These are phyloP conservation scores for Komagataella kurtzmanii DNA, from an alignment of 805 yeast genomes.

Conservation along the genomic window DNA sequence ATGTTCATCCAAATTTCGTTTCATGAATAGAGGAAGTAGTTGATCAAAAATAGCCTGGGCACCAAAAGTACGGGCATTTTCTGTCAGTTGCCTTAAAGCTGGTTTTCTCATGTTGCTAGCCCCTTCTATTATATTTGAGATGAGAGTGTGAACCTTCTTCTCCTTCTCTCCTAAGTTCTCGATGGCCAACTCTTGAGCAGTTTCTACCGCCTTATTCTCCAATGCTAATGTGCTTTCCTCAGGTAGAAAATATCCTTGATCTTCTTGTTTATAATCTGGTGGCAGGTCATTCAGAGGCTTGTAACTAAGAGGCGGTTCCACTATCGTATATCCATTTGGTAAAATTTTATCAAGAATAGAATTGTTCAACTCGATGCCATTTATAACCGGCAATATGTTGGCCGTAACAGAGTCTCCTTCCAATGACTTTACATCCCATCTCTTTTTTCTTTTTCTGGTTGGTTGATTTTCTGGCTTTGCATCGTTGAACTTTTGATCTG, in stretches of 20 bases:
- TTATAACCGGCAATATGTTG: slow-evolving; percentile 13
- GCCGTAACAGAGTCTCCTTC: slow-evolving; percentile 11
- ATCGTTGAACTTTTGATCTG: slow-evolving; percentile 2
- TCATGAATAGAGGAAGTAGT: slow-evolving; percentile 66
- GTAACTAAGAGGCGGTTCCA: slow-evolving; percentile 31
- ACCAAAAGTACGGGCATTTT: slow-evolving; percentile 51
- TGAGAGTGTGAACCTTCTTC: slow-evolving; percentile 42
- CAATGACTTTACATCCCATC: slow-evolving; percentile 33
- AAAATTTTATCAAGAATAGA: slow-evolving; percentile 32
- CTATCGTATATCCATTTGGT: slow-evolving; percentile 35
- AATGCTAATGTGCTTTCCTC: slow-evolving; percentile 23
- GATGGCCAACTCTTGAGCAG: slow-evolving; percentile 23
- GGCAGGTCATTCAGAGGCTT: slow-evolving; percentile 19
- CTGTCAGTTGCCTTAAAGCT: slow-evolving; percentile 55
- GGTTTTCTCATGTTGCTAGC: slow-evolving; percentile 50
- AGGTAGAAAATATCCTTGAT: slow-evolving; percentile 36
- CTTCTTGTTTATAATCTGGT: slow-evolving; percentile 20
- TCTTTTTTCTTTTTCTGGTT: slow-evolving; percentile 11
- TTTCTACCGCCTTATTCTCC: slow-evolving; percentile 16
- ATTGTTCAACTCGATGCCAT: slow-evolving; percentile 27
- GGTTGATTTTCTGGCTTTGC: slow-evolving; percentile 1
- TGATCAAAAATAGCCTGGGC: slow-evolving; percentile 55
- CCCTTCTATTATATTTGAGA: slow-evolving; percentile 72
- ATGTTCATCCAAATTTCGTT: slow-evolving; percentile 58
- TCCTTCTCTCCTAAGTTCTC: slow-evolving; percentile 57